Evolutionary conservation across 768 basidiomycete genomes (phyloP).

Genomic region (Porphyrellus cyaneotinctus): DNA sequence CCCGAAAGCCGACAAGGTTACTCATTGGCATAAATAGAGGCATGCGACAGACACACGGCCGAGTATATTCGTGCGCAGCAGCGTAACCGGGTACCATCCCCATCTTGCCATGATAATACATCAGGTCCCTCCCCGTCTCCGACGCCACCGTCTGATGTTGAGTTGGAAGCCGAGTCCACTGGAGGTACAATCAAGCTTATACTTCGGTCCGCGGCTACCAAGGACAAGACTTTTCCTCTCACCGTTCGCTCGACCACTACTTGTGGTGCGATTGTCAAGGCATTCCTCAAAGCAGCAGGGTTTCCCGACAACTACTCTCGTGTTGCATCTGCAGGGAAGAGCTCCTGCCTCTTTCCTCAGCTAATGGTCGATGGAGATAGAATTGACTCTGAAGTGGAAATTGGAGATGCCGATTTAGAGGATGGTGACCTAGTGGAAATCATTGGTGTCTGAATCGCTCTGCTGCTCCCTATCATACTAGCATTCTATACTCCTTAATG

Average conservation of each 20-base stretch:
- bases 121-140: slow-evolving; percentile 12
- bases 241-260: slow-evolving; percentile 72
- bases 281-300: slow-evolving; percentile 67
- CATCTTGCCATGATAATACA: slow-evolving; percentile 6
- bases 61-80: slow-evolving; percentile 54
- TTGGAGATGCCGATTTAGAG: slow-evolving; percentile 67
- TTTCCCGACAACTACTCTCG: slow-evolving; percentile 51
- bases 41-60: slow-evolving; percentile 58
- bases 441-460: slow-evolving; percentile 44
- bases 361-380: slow-evolving; percentile 70
- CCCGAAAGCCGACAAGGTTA: not conserved
- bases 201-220: slow-evolving; percentile 52
- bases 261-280: slow-evolving; percentile 70
- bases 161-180: slow-evolving; percentile 36
- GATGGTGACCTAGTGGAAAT: slow-evolving; percentile 81
- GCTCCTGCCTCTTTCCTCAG: slow-evolving; percentile 22
- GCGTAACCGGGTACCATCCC: slow-evolving; percentile 25
- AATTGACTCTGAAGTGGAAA: slow-evolving; percentile 54
- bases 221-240: slow-evolving; percentile 52
- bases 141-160: slow-evolving; percentile 24
- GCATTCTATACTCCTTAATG: slow-evolving; percentile 15
- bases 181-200: slow-evolving; percentile 60
- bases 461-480: not conserved
- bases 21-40: slow-evolving; percentile 42
- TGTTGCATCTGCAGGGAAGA: slow-evolving; percentile 31